Evolutionary conservation across 805 yeast genomes (phyloP), one percentile per base, ranked within the genome.

Genomic region (Wickerhamiella lipophila): DNA sequence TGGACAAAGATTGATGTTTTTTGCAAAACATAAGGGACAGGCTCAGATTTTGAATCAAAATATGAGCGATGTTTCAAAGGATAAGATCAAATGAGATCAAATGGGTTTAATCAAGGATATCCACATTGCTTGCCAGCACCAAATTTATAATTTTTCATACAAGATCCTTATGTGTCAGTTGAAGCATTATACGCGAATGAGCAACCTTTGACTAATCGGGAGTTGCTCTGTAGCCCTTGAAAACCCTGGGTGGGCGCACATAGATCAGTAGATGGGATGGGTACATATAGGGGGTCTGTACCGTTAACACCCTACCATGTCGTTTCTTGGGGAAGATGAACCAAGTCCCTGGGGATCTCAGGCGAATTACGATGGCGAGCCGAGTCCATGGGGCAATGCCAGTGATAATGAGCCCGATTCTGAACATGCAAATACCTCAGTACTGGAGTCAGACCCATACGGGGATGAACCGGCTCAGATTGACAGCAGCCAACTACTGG

Each of bases 261-360:
- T n/a, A n/a, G n/a, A n/a, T n/a, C n/a, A n/a, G n/a, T n/a, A n/a
- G n/a, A n/a, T 23, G 26, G 26, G 26, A 23, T 23, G 26, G 8
- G n/a, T n/a, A n/a, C n/a, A 23, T 23, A 8, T 5, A 23, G 26
- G 26, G 26, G 26, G 26, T 23, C 26, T 23, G 7, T 23, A 5
- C 8, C 5, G 26, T 32, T 32, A 32, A 32, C 38, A 16, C 38
- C 30, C 43, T 40, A 42, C 13, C 32, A 44, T 44, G 47, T 44
- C 47, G 23, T 44, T 44, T 34, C 40, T 44, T 27, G 47, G 21
- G 23, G 47, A 44, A 18, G 47, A 44, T 44, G 30, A 44, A 13
- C 38, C 38, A 22, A 44, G 41, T 19, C 47, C 47, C 7, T 44
- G 47, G 47, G 47, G 47, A 23, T 36, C 41, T 23, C 27, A 25